Conservation (phyloP, 108 stramenopile genomes). For the Nitzschia palea region DNA sequence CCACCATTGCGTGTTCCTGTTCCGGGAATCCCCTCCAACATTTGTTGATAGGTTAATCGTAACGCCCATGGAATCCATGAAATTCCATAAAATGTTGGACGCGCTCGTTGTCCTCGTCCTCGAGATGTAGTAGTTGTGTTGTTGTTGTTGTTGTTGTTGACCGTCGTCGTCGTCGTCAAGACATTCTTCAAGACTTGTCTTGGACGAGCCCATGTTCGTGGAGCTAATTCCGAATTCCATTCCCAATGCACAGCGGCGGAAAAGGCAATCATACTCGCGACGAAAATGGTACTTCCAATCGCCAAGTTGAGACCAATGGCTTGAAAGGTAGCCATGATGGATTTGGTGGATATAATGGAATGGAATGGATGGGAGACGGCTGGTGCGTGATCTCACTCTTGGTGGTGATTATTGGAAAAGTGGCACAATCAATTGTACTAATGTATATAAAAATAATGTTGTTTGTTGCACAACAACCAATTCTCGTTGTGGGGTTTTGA, state of each 20-base stretch:
- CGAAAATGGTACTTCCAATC: not conserved
- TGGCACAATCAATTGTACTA: too few relatives aligned
- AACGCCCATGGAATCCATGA: conserved; percentile 77
- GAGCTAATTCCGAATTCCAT: conserved; percentile 18
- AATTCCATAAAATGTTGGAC: too few relatives aligned
- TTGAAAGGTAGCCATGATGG: not conserved
- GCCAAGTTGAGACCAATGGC: conserved; percentile 1
- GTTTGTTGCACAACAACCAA: too few relatives aligned
- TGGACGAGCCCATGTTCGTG: conserved; percentile 19
- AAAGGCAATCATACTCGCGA: conserved; percentile 14
- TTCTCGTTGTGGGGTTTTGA: too few relatives aligned
- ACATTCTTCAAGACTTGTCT: conserved; percentile 25
- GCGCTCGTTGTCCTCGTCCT: too few relatives aligned
- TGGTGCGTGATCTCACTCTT: too few relatives aligned
- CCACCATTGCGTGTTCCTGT: conserved; percentile 76
- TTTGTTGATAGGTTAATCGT: conserved; percentile 55
- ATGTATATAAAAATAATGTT: too few relatives aligned
- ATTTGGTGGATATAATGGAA: too few relatives aligned
- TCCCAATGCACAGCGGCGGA: conserved; percentile 16
- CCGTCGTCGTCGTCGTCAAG: not conserved
- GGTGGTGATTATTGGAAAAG: too few relatives aligned
- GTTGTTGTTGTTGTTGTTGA: too few relatives aligned
- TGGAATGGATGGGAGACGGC: too few relatives aligned
- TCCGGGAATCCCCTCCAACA: conserved; percentile 75
- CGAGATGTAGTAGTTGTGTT: too few relatives aligned